Conservation (phyloP, 192 early-diverging fungal species). For the Gamsiella multidivaricata region DNA sequence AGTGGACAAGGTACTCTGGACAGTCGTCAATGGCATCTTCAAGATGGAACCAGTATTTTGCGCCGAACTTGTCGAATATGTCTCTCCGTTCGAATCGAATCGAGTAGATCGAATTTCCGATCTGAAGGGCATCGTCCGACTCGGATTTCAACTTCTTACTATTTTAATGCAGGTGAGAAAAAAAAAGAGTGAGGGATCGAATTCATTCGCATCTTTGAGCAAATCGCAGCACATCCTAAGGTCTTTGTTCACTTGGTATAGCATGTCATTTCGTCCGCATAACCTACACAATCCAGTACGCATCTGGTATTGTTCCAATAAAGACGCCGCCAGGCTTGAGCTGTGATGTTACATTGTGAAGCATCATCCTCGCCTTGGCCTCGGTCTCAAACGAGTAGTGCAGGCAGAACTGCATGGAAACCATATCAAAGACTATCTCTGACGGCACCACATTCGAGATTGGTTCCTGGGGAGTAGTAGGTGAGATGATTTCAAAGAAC, state of each 20-base stretch:
- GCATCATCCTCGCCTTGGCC: slow-evolving; percentile 79
- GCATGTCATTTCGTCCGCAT: neutral
- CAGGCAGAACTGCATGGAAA: slow-evolving; percentile 96
- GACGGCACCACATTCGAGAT: slow-evolving; percentile 65
- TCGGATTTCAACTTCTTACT: slow-evolving; percentile 65
- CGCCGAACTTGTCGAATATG: slow-evolving; percentile 75
- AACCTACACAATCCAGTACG: slow-evolving; percentile 86
- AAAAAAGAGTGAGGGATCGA: no score
- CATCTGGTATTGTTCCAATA: slow-evolving; percentile 94
- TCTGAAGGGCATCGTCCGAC: slow-evolving; percentile 59
- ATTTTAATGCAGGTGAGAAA: neutral
- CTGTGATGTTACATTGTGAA: slow-evolving; percentile 79
- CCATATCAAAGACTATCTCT: slow-evolving; percentile 77
- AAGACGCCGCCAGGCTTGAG: slow-evolving; percentile 83
- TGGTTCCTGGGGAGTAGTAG: slow-evolving; percentile 55
- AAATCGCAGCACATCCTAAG: no score
- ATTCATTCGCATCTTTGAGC: no score
- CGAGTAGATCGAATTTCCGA: slow-evolving; percentile 92
- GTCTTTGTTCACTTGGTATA: no score
- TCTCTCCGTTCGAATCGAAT: slow-evolving; percentile 84
- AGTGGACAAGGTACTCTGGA: slow-evolving; percentile 93
- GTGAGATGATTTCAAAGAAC: no score
- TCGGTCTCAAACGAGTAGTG: slow-evolving; percentile 96
- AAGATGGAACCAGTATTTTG: slow-evolving; percentile 91
- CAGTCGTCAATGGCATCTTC: slow-evolving; percentile 97